Conservation (phyloP, 306 rosid genomes). For the Glycine soja region DNA sequence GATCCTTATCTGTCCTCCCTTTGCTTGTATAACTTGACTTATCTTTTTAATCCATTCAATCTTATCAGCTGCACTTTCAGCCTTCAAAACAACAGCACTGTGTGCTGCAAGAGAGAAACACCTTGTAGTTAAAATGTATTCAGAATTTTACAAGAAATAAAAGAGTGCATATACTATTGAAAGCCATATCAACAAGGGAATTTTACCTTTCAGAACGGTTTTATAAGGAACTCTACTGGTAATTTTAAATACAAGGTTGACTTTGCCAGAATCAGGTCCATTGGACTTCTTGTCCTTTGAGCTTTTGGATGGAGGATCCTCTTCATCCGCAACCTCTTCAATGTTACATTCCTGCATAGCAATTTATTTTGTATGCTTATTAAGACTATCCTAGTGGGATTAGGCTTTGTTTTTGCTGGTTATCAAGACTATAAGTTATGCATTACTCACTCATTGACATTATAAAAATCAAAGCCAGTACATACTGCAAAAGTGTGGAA, state of each 20-base stretch:
- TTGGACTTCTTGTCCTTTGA: slow-evolving; percentile 91
- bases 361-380: slow-evolving; percentile 38
- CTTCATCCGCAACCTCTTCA: slow-evolving; percentile 86
- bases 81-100: slow-evolving; percentile 82
- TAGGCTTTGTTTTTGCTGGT: neutral
- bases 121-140: slow-evolving; percentile 20
- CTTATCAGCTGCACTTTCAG: slow-evolving; percentile 84
- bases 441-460: slow-evolving; percentile 2
- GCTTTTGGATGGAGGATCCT: slow-evolving; percentile 76
- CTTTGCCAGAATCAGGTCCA: slow-evolving; percentile 79
- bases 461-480: slow-evolving; percentile 29
- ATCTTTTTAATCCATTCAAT: slow-evolving; percentile 89
- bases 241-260: slow-evolving; percentile 81
- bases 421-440: slow-evolving; percentile 29
- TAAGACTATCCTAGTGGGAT: too few relatives aligned
- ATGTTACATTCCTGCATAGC: slow-evolving; percentile 77
- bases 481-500: neutral
- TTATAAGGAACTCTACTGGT: slow-evolving; percentile 89
- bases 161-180: slow-evolving; percentile 6
- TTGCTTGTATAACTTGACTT: slow-evolving; percentile 80
- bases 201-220: slow-evolving; percentile 87
- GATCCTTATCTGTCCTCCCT: slow-evolving; percentile 70
- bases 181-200: slow-evolving; percentile 11
- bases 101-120: slow-evolving; percentile 70
- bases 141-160: neutral